A percentile compares a stretch with the other conserved stretches of the same genome.
These are phyloP conservation scores for Suillus subluteus DNA, from an alignment of 768 basidiomycete genomes.

Conservation along the genomic window DNA sequence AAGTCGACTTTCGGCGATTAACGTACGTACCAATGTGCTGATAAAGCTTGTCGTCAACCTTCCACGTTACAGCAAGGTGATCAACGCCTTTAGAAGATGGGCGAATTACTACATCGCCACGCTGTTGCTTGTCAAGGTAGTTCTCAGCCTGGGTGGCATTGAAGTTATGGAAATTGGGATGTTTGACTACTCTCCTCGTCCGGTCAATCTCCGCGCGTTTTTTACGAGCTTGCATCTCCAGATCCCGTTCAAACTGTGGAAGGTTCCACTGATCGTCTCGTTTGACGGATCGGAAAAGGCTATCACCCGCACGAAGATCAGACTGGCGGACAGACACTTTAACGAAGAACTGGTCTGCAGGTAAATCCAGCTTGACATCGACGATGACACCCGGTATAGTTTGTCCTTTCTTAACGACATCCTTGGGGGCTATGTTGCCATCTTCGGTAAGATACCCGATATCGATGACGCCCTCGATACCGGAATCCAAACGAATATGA, in stretches of 20 bases:
- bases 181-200: slow-evolving; percentile 88
- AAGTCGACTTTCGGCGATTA: slow-evolving; percentile 2
- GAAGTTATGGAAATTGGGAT: slow-evolving; percentile 97
- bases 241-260: slow-evolving; percentile 64
- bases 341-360: slow-evolving; percentile 66
- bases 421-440: slow-evolving; percentile 41
- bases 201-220: slow-evolving; percentile 83
- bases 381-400: slow-evolving; percentile 81
- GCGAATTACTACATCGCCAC: slow-evolving; percentile 95
- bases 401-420: slow-evolving; percentile 75
- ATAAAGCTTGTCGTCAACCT: slow-evolving; percentile 93
- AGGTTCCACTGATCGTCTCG: slow-evolving; percentile 69
- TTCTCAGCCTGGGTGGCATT: slow-evolving; percentile 88
- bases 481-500: slow-evolving; percentile 85
- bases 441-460: slow-evolving; percentile 59
- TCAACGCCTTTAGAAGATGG: slow-evolving; percentile 93
- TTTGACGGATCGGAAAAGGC: slow-evolving; percentile 59
- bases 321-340: slow-evolving; percentile 71
- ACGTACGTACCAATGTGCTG: slow-evolving; percentile 86
- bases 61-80: slow-evolving; percentile 98
- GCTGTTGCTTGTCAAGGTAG: slow-evolving; percentile 85
- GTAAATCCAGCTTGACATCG: slow-evolving; percentile 63
- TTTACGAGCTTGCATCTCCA: slow-evolving; percentile 76
- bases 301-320: slow-evolving; percentile 68
- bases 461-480: slow-evolving; percentile 82